phyloP scores from a whole-genome alignment of 2,329 filamentous ascomycete species.

The Phyllachora maydis region DNA sequence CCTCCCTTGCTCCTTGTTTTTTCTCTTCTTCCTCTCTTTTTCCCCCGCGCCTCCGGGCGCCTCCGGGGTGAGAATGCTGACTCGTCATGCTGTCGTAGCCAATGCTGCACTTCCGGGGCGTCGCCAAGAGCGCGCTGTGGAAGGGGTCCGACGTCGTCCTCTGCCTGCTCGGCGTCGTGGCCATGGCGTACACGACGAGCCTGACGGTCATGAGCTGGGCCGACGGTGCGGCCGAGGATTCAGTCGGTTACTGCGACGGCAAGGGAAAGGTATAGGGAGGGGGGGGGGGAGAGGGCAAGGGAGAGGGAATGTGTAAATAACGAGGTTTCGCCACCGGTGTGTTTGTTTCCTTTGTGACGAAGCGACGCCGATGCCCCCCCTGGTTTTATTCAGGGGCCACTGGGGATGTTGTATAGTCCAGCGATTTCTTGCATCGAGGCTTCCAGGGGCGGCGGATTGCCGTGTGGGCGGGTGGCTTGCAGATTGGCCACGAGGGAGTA shows the following conservation, averaged over 20 bases:
- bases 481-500: too few relatives aligned
- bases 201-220: slow-evolving; percentile 82
- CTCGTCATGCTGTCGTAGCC: slow-evolving; percentile 33
- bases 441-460: too few relatives aligned
- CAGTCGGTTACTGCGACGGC: slow-evolving; percentile 33
- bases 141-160: slow-evolving; percentile 54
- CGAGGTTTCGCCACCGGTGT: too few relatives aligned
- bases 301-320: not conserved
- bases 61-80: not conserved
- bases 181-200: slow-evolving; percentile 81
- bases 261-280: slow-evolving; percentile 2
- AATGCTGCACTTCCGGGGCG: slow-evolving; percentile 68
- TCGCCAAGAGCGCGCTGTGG: slow-evolving; percentile 48
- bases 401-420: too few relatives aligned
- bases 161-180: slow-evolving; percentile 62
- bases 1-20: too few relatives aligned
- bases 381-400: too few relatives aligned
- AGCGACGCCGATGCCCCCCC: too few relatives aligned
- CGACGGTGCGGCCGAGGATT: slow-evolving; percentile 20
- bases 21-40: slow-evolving; percentile 1
- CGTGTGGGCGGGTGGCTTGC: too few relatives aligned
- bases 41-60: not conserved
- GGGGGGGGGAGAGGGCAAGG: not conserved
- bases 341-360: too few relatives aligned
- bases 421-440: too few relatives aligned